A percentile compares a stretch with the other conserved stretches of the same genome.
Evolutionary conservation across 495 filamentous ascomycete genomes (phyloP).

Genomic region (Daldinia decipiens): DNA sequence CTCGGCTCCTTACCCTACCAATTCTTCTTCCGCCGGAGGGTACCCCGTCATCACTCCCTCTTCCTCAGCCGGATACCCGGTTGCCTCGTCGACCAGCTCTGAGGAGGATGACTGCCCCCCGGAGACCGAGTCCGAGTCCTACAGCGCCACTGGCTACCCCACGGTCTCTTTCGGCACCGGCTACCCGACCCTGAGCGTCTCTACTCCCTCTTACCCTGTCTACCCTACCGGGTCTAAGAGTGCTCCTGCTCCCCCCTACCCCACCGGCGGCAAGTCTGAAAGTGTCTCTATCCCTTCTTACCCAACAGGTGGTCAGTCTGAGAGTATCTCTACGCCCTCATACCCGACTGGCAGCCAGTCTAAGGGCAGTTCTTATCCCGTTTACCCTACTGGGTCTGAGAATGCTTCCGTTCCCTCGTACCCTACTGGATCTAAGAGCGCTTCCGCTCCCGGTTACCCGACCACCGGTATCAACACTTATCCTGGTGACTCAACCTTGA

Average conservation of each 20-base stretch:
- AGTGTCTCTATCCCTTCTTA: too few species aligned
- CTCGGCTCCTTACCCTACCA: slow-evolving; percentile 1
- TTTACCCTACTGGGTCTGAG: slow-evolving; percentile 14
- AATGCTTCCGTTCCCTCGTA: slow-evolving; percentile 14
- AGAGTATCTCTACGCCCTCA: background rate
- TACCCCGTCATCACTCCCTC: slow-evolving; percentile 36
- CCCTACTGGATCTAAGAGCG: slow-evolving; percentile 19
- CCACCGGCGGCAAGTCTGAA: background rate
- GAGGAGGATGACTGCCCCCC: slow-evolving; percentile 43
- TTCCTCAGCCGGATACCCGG: slow-evolving; percentile 26
- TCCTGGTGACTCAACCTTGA: slow-evolving; percentile 23
- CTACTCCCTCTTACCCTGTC: background rate
- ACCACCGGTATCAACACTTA: slow-evolving; percentile 13
- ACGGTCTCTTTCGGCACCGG: background rate
- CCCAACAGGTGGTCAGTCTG: background rate
- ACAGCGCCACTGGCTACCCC: slow-evolving; percentile 11
- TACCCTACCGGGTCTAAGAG: slow-evolving; percentile 17
- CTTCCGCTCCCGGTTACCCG: slow-evolving; percentile 17
- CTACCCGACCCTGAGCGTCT: background rate
- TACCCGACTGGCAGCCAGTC: background rate
- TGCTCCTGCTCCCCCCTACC: slow-evolving; percentile 7
- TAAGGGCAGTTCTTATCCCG: background rate
- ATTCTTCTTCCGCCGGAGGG: slow-evolving; percentile 24
- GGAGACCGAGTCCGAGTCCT: slow-evolving; percentile 29
- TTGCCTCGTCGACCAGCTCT: slow-evolving; percentile 20